Percentiles rank a stretch among this genome's conserved stretches.
These are phyloP conservation scores for Amoebophrya sp. DNA, from an alignment of 169 alveolate genomes.

Conservation along the genomic window DNA sequence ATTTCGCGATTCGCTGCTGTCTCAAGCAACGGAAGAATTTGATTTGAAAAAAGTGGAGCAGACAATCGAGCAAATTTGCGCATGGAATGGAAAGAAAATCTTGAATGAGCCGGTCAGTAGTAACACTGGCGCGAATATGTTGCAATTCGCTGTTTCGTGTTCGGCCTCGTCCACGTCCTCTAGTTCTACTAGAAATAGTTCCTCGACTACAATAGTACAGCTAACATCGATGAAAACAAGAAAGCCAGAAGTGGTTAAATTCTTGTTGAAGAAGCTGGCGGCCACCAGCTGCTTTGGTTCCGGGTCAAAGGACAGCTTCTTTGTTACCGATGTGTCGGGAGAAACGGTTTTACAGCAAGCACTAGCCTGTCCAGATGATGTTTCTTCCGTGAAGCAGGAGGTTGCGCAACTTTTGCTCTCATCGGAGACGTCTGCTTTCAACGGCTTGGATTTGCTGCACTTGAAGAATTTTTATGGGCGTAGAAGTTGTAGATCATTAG, in stretches of 20 bases:
- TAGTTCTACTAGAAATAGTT: neutral
- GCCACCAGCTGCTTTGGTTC: no score
- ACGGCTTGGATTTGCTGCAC: neutral
- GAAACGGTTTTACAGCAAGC: neutral
- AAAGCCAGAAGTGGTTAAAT: neutral
- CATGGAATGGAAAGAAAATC: neutral
- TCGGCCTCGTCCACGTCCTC: no score
- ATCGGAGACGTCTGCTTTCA: neutral
- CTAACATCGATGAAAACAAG: neutral
- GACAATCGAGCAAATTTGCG: neutral
- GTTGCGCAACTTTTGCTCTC: neutral
- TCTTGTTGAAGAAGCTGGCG: neutral
- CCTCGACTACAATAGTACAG: neutral
- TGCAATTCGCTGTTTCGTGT: no score
- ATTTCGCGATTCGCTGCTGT: neutral
- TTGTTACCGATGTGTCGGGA: neutral
- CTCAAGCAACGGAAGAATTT: no score
- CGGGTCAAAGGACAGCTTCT: no score
- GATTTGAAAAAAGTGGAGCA: neutral
- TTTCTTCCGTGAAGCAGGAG: neutral
- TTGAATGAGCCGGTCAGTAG: neutral
- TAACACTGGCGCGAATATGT: neutral
- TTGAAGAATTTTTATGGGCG: no score
- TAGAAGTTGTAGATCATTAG: no score
- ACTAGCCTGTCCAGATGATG: neutral